These are phyloP conservation scores for Cryphonectria nitschkei DNA, from an alignment of 2,329 filamentous ascomycete genomes.

Conservation along the genomic window DNA sequence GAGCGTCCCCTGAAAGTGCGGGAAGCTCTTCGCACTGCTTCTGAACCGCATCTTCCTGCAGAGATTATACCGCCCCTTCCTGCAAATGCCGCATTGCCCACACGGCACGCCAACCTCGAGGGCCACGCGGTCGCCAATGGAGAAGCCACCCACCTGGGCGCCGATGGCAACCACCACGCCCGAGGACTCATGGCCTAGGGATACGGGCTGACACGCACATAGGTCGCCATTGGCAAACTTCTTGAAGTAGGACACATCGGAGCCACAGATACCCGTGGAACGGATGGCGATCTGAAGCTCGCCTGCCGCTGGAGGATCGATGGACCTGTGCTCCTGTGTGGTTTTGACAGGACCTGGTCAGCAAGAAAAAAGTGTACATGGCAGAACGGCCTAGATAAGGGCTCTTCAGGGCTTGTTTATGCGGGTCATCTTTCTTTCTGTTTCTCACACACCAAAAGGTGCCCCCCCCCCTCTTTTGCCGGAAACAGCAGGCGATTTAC, in stretches of 20 bases:
- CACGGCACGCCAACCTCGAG: conserved; percentile 62
- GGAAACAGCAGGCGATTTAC: conserved; percentile 23
- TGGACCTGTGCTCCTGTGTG: conserved; percentile 52
- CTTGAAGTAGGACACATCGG: conserved; percentile 72
- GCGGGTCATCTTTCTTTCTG: conserved; percentile 18
- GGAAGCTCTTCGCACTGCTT: conserved; percentile 65
- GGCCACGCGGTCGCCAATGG: conserved; percentile 60
- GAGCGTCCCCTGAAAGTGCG: conserved; percentile 65
- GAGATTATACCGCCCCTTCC: conserved; percentile 62
- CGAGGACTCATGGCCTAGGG: conserved; percentile 66
- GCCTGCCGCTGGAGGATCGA: conserved; percentile 50
- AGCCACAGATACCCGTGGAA: conserved; percentile 71
- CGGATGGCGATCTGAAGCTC: conserved; percentile 69
- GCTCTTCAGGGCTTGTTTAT: background rate
- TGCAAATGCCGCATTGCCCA: conserved; percentile 54
- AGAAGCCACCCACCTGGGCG: conserved; percentile 55
- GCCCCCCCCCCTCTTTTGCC: background rate
- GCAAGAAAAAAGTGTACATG: conserved; percentile 11
- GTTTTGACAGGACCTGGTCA: conserved; percentile 21
- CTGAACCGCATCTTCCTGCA: conserved; percentile 65
- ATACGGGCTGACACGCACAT: conserved; percentile 66
- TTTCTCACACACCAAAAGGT: conserved; percentile 2
- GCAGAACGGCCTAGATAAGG: conserved; percentile 19
- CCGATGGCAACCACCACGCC: conserved; percentile 62
- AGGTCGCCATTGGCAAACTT: conserved; percentile 74